These are phyloP conservation scores for Pythium guiyangense DNA, from an alignment of 352 stramenopile species.

Conservation along the genomic window DNA sequence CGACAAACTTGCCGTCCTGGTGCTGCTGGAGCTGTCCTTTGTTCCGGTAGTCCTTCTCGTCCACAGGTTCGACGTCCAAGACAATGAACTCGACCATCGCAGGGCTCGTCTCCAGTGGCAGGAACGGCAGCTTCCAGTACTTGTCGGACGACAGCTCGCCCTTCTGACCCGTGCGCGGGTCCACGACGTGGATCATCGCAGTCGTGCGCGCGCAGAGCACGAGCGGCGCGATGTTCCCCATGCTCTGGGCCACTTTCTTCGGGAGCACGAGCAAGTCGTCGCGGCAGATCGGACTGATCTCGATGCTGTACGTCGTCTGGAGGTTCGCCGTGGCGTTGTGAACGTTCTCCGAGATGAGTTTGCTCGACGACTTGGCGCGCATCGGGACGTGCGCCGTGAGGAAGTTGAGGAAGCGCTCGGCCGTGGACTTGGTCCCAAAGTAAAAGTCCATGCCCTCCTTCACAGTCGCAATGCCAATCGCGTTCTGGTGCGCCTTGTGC, in stretches of 20 bases:
- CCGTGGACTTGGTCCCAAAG: slow-evolving; percentile 50
- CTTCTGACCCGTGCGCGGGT: slow-evolving; percentile 49
- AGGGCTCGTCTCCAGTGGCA: slow-evolving; percentile 47
- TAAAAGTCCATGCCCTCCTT: slow-evolving; percentile 84
- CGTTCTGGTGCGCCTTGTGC: slow-evolving; percentile 57
- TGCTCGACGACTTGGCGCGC: slow-evolving; percentile 61
- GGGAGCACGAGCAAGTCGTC: slow-evolving; percentile 68
- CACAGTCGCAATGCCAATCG: slow-evolving; percentile 50
- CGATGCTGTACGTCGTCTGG: slow-evolving; percentile 63
- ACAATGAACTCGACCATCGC: slow-evolving; percentile 70
- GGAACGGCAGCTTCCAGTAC: slow-evolving; percentile 71
- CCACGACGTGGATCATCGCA: slow-evolving; percentile 54
- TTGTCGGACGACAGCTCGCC: slow-evolving; percentile 54
- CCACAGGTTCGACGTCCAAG: slow-evolving; percentile 58
- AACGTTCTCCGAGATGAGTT: slow-evolving; percentile 73
- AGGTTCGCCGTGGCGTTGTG: slow-evolving; percentile 60
- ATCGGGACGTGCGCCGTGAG: slow-evolving; percentile 55
- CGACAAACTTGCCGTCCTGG: slow-evolving; percentile 30
- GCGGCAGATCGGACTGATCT: slow-evolving; percentile 71
- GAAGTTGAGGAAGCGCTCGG: slow-evolving; percentile 64
- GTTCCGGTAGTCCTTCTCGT: too few species aligned
- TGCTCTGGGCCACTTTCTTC: slow-evolving; percentile 46
- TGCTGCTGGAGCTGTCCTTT: slow-evolving; percentile 6
- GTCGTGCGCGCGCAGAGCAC: slow-evolving; percentile 62
- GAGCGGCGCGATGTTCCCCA: slow-evolving; percentile 58